Evolutionary conservation across 805 yeast species (phyloP).

Genomic region (Kluyveromyces starmeri): DNA sequence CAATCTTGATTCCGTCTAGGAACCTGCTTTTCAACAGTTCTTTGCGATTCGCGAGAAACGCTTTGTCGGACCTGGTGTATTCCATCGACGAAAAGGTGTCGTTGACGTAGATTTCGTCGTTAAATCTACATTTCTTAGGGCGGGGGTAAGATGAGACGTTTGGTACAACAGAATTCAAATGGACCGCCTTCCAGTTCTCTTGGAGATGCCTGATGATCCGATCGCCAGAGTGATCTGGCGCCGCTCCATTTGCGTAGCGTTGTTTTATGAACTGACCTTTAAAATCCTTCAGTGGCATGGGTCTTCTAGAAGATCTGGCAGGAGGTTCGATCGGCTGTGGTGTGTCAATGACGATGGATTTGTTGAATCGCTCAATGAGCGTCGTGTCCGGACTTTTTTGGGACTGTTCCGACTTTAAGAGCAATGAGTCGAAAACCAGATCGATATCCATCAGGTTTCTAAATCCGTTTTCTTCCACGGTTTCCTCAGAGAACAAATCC

Average conservation of each 20-base stretch:
- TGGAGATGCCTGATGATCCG: slow-evolving; percentile 13
- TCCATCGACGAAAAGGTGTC: slow-evolving; percentile 24
- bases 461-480: slow-evolving; percentile 9
- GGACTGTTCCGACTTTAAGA: slow-evolving; percentile 16
- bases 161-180: slow-evolving; percentile 10
- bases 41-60: slow-evolving; percentile 14
- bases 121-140: slow-evolving; percentile 17
- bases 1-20: slow-evolving; percentile 42
- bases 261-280: slow-evolving; percentile 1
- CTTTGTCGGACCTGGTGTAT: slow-evolving; percentile 22
- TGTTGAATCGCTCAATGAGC: background rate
- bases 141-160: background rate
- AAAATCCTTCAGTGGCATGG: slow-evolving; percentile 13
- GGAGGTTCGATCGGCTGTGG: slow-evolving; percentile 10
- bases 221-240: slow-evolving; percentile 5
- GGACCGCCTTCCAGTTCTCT: slow-evolving; percentile 20
- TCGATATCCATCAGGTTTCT: slow-evolving; percentile 24
- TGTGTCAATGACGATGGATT: too few relatives aligned
- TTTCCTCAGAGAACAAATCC: slow-evolving; percentile 5
- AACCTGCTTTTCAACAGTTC: slow-evolving; percentile 16
- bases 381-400: background rate
- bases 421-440: slow-evolving; percentile 22
- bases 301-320: slow-evolving; percentile 23
- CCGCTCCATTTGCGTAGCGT: background rate
- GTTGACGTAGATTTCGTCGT: slow-evolving; percentile 19